Percentiles rank a stretch among this genome's conserved stretches.
Conservation (phyloP, 345 rosid genomes). For the Pelargonium nanum region DNA sequence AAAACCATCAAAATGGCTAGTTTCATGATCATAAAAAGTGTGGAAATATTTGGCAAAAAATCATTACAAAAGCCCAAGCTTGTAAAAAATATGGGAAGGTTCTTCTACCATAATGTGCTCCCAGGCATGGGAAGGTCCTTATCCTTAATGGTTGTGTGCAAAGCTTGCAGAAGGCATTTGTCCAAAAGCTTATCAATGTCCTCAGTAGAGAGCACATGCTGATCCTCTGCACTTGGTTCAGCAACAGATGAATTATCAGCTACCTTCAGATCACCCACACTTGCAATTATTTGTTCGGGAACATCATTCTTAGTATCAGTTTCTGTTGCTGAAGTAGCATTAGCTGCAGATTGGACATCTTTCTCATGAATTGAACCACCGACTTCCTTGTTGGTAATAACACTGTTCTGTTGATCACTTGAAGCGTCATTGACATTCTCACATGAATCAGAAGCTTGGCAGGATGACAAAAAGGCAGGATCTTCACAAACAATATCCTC, state of each 20-base stretch:
- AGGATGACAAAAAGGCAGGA: slow-evolving; percentile 37
- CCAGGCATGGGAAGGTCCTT: slow-evolving; percentile 96
- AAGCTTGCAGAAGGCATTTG: slow-evolving; percentile 87
- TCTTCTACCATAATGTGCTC: slow-evolving; percentile 75
- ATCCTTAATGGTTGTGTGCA: slow-evolving; percentile 73
- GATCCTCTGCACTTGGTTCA: slow-evolving; percentile 38
- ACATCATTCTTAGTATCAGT: slow-evolving; percentile 20
- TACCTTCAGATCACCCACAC: slow-evolving; percentile 34
- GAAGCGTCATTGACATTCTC: slow-evolving; percentile 26
- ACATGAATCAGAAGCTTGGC: slow-evolving; percentile 31
- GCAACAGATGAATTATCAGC: slow-evolving; percentile 23
- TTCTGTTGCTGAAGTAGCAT: slow-evolving; percentile 15
- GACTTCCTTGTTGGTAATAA: slow-evolving; percentile 21
- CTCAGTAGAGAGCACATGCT: slow-evolving; percentile 32
- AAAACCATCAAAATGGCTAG: not conserved
- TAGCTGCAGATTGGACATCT: slow-evolving; percentile 9
- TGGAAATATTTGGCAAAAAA: too few species aligned
- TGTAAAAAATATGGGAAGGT: not conserved
- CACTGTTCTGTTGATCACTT: slow-evolving; percentile 21
- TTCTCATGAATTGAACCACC: slow-evolving; percentile 17
- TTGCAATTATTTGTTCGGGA: slow-evolving; percentile 26
- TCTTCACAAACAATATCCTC: slow-evolving; percentile 76
- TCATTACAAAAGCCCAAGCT: not conserved
- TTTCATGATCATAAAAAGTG: not conserved
- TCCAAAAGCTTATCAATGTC: slow-evolving; percentile 78